A percentile compares a stretch with the other conserved stretches of the same genome.
phyloP scores from a whole-genome alignment of 805 yeast genomes.

The Suhomyces vadensis region DNA sequence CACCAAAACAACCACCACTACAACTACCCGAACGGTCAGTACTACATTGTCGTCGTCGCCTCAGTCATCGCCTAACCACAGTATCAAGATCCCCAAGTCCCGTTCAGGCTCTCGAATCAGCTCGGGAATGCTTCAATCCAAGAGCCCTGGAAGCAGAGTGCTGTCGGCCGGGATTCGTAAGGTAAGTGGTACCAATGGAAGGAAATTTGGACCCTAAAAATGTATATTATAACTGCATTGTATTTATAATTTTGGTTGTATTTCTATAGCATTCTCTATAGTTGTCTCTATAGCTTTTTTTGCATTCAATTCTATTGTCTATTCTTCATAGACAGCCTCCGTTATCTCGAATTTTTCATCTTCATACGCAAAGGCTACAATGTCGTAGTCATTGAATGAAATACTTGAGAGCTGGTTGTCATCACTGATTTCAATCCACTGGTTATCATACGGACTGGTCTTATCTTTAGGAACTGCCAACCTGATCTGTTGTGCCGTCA shows the following conservation, averaged over 20 bases:
- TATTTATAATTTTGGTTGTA: neutral
- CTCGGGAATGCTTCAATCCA: slow-evolving; percentile 17
- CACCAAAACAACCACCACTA: slow-evolving; percentile 47
- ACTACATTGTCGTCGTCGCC: slow-evolving; percentile 38
- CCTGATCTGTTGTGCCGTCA: slow-evolving; percentile 24
- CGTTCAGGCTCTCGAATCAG: slow-evolving; percentile 23
- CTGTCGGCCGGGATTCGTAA: slow-evolving; percentile 23
- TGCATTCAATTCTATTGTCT: slow-evolving; percentile 2
- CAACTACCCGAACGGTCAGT: slow-evolving; percentile 53
- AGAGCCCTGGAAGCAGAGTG: slow-evolving; percentile 16
- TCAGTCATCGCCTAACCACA: slow-evolving; percentile 25
- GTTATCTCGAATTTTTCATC: slow-evolving; percentile 38
- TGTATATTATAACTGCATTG: slow-evolving; percentile 7
- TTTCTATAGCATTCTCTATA: neutral
- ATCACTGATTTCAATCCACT: slow-evolving; percentile 35
- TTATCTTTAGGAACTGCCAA: slow-evolving; percentile 46
- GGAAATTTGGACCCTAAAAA: slow-evolving; percentile 1
- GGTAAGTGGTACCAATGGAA: slow-evolving; percentile 18
- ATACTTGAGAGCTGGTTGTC: slow-evolving; percentile 30
- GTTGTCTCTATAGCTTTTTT: neutral
- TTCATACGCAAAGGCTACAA: slow-evolving; percentile 41
- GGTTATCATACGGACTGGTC: slow-evolving; percentile 32
- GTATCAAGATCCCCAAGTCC: slow-evolving; percentile 27
- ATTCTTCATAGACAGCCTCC: slow-evolving; percentile 38
- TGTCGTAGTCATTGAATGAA: slow-evolving; percentile 40